Conservation (phyloP, 2,329 filamentous ascomycete genomes). For the Apiospora sp. region DNA sequence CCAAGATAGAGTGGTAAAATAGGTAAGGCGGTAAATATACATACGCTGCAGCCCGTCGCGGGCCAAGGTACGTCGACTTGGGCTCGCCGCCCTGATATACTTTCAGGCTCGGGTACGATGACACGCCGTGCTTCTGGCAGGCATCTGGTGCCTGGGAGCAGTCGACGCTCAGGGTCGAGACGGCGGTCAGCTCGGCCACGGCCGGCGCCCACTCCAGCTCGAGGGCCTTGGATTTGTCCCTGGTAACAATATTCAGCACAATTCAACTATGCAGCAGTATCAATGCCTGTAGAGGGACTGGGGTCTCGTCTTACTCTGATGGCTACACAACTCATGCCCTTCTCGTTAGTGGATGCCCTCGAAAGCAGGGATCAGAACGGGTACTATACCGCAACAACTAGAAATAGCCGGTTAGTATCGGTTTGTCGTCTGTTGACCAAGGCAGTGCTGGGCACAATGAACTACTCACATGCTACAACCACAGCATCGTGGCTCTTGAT, state of each 20-base stretch:
- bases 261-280: not conserved
- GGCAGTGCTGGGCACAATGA: too few species aligned
- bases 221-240: slow-evolving; percentile 32
- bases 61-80: slow-evolving; percentile 33
- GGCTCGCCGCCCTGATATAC: slow-evolving; percentile 29
- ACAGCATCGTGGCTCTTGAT: slow-evolving; percentile 7
- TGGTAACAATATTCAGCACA: slow-evolving; percentile 23
- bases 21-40: slow-evolving; percentile 23
- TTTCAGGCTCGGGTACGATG: slow-evolving; percentile 30
- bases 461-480: slow-evolving; percentile 7
- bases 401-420: not conserved
- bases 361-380: not conserved
- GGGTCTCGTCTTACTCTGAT: slow-evolving; percentile 27
- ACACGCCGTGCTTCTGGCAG: slow-evolving; percentile 30
- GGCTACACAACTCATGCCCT: slow-evolving; percentile 22
- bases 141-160: slow-evolving; percentile 28
- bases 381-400: slow-evolving; percentile 20
- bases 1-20: too few species aligned
- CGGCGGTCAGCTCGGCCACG: slow-evolving; percentile 26
- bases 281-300: not conserved
- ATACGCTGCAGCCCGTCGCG: slow-evolving; percentile 36
- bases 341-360: not conserved
- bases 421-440: not conserved
- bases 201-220: slow-evolving; percentile 35
- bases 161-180: slow-evolving; percentile 34